These are phyloP conservation scores for Alternaria viburni DNA, from an alignment of 2,329 filamentous ascomycete species.

Conservation along the genomic window DNA sequence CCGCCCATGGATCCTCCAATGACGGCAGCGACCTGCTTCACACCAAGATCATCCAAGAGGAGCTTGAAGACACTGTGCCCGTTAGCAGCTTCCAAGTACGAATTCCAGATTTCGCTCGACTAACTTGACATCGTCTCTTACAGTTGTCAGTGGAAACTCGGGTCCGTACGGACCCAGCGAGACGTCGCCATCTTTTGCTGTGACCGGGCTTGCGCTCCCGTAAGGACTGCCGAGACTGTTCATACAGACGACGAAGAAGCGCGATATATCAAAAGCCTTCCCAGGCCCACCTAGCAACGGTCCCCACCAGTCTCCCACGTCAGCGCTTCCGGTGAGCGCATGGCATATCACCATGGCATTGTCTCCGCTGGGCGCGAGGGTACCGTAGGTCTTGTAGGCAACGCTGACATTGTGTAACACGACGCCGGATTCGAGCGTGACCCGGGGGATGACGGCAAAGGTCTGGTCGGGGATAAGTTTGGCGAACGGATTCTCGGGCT, in stretches of 20 bases:
- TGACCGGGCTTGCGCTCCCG: slow-evolving; percentile 86
- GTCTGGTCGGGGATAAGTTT: slow-evolving; percentile 85
- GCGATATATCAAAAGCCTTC: slow-evolving; percentile 78
- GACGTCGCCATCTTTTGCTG: slow-evolving; percentile 80
- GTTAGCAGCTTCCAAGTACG: slow-evolving; percentile 12
- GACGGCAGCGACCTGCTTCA: slow-evolving; percentile 77
- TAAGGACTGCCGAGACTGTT: slow-evolving; percentile 87
- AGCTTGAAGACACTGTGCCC: slow-evolving; percentile 73
- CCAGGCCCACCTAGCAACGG: slow-evolving; percentile 79
- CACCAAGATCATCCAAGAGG: slow-evolving; percentile 79
- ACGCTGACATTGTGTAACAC: slow-evolving; percentile 76
- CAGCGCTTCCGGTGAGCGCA: slow-evolving; percentile 82
- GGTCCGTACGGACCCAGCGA: slow-evolving; percentile 83
- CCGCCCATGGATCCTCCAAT: slow-evolving; percentile 86
- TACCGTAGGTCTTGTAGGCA: slow-evolving; percentile 68
- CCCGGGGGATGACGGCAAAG: slow-evolving; percentile 84
- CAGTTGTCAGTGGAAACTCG: slow-evolving; percentile 94
- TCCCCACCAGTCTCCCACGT: slow-evolving; percentile 89
- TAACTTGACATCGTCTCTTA: slow-evolving; percentile 93
- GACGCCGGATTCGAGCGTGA: slow-evolving; percentile 91
- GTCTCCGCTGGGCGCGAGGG: slow-evolving; percentile 61
- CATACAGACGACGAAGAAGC: slow-evolving; percentile 86
- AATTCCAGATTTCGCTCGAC: slow-evolving; percentile 37
- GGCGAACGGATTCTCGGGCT: slow-evolving; percentile 92
- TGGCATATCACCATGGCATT: slow-evolving; percentile 77